These are phyloP conservation scores for Xylariales sp. DNA, from an alignment of 2,329 filamentous ascomycete genomes.

Conservation along the genomic window DNA sequence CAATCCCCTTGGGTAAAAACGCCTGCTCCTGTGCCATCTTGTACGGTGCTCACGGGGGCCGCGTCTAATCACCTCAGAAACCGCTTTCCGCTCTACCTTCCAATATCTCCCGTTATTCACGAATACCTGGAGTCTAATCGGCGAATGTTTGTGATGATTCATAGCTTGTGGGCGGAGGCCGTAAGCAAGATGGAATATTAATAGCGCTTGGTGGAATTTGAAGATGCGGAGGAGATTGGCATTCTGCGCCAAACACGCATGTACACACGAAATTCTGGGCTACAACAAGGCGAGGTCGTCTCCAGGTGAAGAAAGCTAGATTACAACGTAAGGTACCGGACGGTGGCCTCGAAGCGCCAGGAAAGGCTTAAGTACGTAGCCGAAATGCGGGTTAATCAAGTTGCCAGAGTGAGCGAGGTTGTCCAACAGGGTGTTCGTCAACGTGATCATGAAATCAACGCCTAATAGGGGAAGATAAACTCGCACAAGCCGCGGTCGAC, in stretches of 20 bases:
- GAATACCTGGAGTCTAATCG: slow-evolving; percentile 31
- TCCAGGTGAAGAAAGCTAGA: slow-evolving; percentile 12
- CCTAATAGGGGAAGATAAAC: not conserved
- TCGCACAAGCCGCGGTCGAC: slow-evolving; percentile 4
- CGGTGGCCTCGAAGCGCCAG: slow-evolving; percentile 1
- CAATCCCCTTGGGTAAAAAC: slow-evolving; percentile 68
- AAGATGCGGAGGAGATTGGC: not conserved
- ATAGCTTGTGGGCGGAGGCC: slow-evolving; percentile 33
- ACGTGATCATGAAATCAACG: slow-evolving; percentile 4
- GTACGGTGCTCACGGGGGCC: slow-evolving; percentile 41
- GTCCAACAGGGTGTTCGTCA: slow-evolving; percentile 6
- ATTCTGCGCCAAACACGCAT: slow-evolving; percentile 15
- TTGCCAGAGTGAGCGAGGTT: not conserved
- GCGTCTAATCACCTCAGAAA: slow-evolving; percentile 29
- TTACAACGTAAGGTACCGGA: slow-evolving; percentile 5
- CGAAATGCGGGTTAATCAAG: slow-evolving; percentile 3
- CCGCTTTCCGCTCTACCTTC: slow-evolving; percentile 28
- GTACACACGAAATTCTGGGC: slow-evolving; percentile 15
- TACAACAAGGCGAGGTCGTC: not conserved
- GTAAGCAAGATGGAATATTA: slow-evolving; percentile 20
- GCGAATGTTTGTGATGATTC: slow-evolving; percentile 36
- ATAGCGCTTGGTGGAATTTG: slow-evolving; percentile 12
- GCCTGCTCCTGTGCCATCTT: slow-evolving; percentile 49
- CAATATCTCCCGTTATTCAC: slow-evolving; percentile 35
- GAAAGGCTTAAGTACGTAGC: slow-evolving; percentile 6